Conservation (phyloP, 305 asterid genomes). For the Plantago coronopus region DNA sequence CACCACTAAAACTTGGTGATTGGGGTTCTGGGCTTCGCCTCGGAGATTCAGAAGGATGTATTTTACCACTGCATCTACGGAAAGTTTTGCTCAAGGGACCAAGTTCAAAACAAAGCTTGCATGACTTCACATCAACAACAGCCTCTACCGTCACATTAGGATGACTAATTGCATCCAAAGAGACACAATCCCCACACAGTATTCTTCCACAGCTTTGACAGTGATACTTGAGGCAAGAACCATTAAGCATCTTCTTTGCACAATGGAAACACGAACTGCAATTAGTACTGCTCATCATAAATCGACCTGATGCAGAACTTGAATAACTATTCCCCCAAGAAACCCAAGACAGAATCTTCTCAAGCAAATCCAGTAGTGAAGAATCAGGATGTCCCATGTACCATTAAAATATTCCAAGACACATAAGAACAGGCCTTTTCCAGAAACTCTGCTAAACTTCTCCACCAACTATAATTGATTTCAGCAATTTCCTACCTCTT, state of each 20-base stretch:
- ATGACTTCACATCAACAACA: slow-evolving; percentile 31
- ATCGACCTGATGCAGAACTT: slow-evolving; percentile 28
- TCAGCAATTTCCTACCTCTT: slow-evolving; percentile 10
- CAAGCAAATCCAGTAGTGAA: slow-evolving; percentile 52
- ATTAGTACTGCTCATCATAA: slow-evolving; percentile 41
- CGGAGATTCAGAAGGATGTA: slow-evolving; percentile 80
- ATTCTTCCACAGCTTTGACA: slow-evolving; percentile 59
- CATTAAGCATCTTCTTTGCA: slow-evolving; percentile 30
- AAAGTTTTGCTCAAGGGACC: slow-evolving; percentile 32
- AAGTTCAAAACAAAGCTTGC: slow-evolving; percentile 53
- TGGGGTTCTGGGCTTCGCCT: slow-evolving; percentile 72
- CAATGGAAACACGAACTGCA: slow-evolving; percentile 44
- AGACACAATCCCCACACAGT: slow-evolving; percentile 55
- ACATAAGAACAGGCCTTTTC: slow-evolving; percentile 22
- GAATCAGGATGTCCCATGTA: slow-evolving; percentile 65
- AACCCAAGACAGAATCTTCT: slow-evolving; percentile 66
- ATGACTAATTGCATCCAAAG: slow-evolving; percentile 33
- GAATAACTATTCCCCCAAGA: slow-evolving; percentile 41
- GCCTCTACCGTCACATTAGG: slow-evolving; percentile 24
- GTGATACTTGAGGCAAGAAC: slow-evolving; percentile 42
- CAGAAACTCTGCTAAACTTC: slow-evolving; percentile 12
- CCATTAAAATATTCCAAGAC: slow-evolving; percentile 33
- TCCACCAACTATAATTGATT: slow-evolving; percentile 24
- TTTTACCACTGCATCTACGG: slow-evolving; percentile 53
- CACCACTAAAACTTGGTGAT: slow-evolving; percentile 71